Conservation (phyloP, 768 basidiomycete genomes). For the Ramaria rubella region DNA sequence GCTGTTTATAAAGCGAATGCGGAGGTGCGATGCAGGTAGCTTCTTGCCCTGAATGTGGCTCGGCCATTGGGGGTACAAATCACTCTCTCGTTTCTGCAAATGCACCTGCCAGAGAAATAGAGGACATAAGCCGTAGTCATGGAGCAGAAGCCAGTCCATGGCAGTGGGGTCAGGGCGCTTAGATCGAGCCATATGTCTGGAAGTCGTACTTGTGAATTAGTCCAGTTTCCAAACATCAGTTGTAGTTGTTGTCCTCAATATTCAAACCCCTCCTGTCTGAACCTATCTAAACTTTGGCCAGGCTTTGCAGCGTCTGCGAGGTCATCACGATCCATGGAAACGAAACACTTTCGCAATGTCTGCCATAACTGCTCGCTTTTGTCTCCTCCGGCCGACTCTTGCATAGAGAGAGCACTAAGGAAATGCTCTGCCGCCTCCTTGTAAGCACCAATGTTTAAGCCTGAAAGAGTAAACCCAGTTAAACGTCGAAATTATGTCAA, state of each 20-base stretch:
- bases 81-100: conserved; percentile 42
- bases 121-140: conserved; percentile 31
- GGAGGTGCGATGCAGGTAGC: conserved; percentile 47
- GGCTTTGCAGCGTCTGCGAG: conserved; percentile 70
- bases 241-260: conserved; percentile 43
- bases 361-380: conserved; percentile 86
- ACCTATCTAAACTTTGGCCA: conserved; percentile 59
- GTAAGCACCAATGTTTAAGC: conserved; percentile 91
- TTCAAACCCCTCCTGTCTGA: conserved; percentile 83
- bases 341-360: conserved; percentile 76
- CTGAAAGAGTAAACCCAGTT: conserved; percentile 33
- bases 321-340: conserved; percentile 79
- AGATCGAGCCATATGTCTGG: too few species aligned
- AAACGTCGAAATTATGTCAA: neutral
- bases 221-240: neutral
- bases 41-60: conserved; percentile 53
- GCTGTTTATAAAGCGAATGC: conserved; percentile 34
- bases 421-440: conserved; percentile 86
- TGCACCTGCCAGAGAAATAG: conserved; percentile 40
- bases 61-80: conserved; percentile 41
- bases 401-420: conserved; percentile 74
- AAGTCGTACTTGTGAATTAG: neutral
- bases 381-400: conserved; percentile 58
- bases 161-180: conserved; percentile 16
- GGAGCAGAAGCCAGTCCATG: conserved; percentile 29